Base-by-base conservation (phyloP, 345 rosid species). In the Salix suchowensis region DNA sequence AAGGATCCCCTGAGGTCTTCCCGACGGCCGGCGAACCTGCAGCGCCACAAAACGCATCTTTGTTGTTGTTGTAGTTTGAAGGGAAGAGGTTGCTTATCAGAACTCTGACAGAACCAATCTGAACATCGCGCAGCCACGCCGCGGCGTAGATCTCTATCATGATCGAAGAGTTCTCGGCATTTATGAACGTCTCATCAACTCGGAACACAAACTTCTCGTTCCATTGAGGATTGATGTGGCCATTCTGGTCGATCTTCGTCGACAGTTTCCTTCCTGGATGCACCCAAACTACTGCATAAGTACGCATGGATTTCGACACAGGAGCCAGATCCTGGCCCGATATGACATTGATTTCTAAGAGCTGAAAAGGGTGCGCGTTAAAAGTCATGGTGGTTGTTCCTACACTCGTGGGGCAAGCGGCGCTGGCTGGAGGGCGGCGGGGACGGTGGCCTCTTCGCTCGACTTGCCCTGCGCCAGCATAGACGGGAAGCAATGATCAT, bases 1-100 rank as follows among this genome's bases (percentile, higher is more conserved):
- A 37, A 94, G 78, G 19, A 94, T 86, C 36, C 98, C 98, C 16
- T 94, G 97, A 0, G 97, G 97, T n/a, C 98, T 87, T 2, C 99
- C 98, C 0, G 97, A 94, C 1, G 96, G 96, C 0, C 98, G 94
- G 34, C 93, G 92, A 24, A 94, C 82, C 76, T 78, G 84, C 16
- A 83, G 74, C 21, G 85, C 79, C 1, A 83, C 83, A 37, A 77
- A 80, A 16, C 76, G 36, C 82, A 73, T 82, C n/a, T 69, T 75
- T 78, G 7, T 86, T 74, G 39, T 76, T 79, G 70, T 82, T 81
- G 42, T 80, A 75, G 5, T 48, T 24, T 8, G 84, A 78, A 54
- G 84, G 81, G 18, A 82, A 87, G 18, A 96, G 80, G 15, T 88
- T 88, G 64, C 84, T 87, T 1, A 92, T 75, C 26, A 84, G 85